Evolutionary conservation across 371 early-diverging fungal genomes (phyloP).

Genomic region (Mucor sp.): DNA sequence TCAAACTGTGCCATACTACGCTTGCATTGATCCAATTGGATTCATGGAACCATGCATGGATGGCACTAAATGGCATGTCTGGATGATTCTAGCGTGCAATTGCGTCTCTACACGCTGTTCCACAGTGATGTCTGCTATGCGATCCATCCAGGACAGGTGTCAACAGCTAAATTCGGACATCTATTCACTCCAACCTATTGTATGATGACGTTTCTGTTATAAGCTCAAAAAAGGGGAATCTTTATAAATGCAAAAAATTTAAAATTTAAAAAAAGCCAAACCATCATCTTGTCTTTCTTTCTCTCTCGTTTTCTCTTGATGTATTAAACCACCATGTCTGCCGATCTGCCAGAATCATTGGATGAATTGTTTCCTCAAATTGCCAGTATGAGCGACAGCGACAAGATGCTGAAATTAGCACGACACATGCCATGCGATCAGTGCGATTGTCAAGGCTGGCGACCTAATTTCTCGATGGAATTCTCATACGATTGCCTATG

Average conservation of each 20-base stretch:
- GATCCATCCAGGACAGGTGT: not conserved
- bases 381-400: slow-evolving; percentile 23
- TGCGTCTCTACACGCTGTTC: not conserved
- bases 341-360: not conserved
- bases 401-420: slow-evolving; percentile 47
- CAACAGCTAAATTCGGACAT: not conserved
- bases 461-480: slow-evolving; percentile 31
- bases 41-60: not conserved
- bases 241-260: not conserved
- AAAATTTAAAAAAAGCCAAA: not conserved
- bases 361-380: slow-evolving; percentile 28
- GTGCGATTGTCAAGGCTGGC: slow-evolving; percentile 48
- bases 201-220: not conserved
- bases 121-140: no score
- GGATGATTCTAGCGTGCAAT: no score
- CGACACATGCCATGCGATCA: slow-evolving; percentile 46
- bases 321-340: not conserved
- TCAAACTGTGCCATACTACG: not conserved
- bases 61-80: not conserved
- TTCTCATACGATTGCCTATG: slow-evolving; percentile 38
- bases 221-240: not conserved
- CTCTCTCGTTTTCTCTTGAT: not conserved
- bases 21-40: not conserved
- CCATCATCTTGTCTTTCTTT: not conserved
- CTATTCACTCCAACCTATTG: not conserved